Conservation (phyloP, 768 basidiomycete genomes). For the Guyanaporus albipodus region DNA sequence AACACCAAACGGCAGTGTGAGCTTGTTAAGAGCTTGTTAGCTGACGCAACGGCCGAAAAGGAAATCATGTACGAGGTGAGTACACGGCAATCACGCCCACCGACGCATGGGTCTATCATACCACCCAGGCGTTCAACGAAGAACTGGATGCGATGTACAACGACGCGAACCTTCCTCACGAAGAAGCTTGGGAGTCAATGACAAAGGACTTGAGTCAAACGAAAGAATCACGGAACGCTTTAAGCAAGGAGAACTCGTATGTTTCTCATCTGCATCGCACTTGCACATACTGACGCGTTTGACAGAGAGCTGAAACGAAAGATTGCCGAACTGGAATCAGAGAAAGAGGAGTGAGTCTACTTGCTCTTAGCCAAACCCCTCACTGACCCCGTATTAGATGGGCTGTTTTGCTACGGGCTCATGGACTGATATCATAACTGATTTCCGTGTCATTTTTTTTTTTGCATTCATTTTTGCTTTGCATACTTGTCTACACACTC, state of each 20-base stretch:
- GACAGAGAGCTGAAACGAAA: conserved; percentile 64
- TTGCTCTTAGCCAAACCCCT: not conserved
- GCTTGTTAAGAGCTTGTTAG: conserved; percentile 70
- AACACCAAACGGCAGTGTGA: conserved; percentile 72
- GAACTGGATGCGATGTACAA: conserved; percentile 91
- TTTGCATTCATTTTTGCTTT: conserved; percentile 14
- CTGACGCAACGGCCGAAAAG: conserved; percentile 79
- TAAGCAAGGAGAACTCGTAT: conserved; percentile 77
- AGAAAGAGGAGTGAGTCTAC: conserved; percentile 71
- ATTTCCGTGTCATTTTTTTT: conserved; percentile 24
- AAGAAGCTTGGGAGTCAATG: conserved; percentile 81
- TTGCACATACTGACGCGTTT: conserved; percentile 5
- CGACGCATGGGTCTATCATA: not conserved
- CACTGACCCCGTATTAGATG: conserved; percentile 46
- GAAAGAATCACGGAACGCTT: conserved; percentile 71
- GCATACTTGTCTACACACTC: conserved; percentile 23
- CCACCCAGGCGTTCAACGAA: conserved; percentile 81
- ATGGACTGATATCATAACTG: conserved; percentile 39
- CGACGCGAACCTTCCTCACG: conserved; percentile 74
- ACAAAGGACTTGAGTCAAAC: conserved; percentile 65
- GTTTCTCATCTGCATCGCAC: conserved; percentile 26
- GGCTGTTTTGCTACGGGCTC: conserved; percentile 53
- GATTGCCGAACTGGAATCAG: conserved; percentile 65
- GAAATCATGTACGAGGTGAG: conserved; percentile 90
- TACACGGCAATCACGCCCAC: not conserved